Evolutionary conservation across 345 rosid genomes (phyloP).

Genomic region (Carallia brachiata): DNA sequence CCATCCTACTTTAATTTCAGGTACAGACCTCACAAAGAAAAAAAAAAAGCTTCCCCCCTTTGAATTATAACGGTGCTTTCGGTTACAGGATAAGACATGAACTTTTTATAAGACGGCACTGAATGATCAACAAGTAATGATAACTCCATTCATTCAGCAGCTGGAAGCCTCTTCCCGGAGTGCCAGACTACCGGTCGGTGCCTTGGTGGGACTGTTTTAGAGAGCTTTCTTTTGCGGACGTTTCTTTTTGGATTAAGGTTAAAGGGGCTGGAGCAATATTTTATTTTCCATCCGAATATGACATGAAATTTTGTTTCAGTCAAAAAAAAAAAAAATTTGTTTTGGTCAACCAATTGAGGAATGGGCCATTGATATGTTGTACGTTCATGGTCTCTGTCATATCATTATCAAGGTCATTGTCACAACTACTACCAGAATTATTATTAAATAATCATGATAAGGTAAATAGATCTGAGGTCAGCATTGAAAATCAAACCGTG

Average conservation of each 20-base stretch:
- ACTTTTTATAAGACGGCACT: slow-evolving; percentile 2
- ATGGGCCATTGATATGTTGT: background rate
- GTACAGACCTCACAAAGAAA: too few relatives aligned
- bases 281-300: background rate
- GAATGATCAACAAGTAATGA: slow-evolving; percentile 14
- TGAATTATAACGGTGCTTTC: slow-evolving; percentile 4
- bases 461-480: too few relatives aligned
- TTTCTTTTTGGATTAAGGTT: background rate
- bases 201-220: background rate
- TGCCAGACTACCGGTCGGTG: too few relatives aligned
- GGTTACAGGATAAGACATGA: slow-evolving; percentile 1
- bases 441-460: background rate
- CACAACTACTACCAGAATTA: background rate
- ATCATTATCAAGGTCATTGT: background rate
- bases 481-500: too few relatives aligned
- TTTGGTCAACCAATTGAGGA: slow-evolving; percentile 12
- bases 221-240: background rate
- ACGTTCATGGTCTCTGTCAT: background rate
- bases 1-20: too few relatives aligned
- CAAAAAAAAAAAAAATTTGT: background rate
- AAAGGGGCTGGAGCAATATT: background rate
- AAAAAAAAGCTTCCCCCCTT: background rate
- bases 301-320: background rate
- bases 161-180: background rate
- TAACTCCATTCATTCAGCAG: background rate